Base-by-base conservation (phyloP, 441 rosid genomes). In the Dalechampia spathulata region DNA sequence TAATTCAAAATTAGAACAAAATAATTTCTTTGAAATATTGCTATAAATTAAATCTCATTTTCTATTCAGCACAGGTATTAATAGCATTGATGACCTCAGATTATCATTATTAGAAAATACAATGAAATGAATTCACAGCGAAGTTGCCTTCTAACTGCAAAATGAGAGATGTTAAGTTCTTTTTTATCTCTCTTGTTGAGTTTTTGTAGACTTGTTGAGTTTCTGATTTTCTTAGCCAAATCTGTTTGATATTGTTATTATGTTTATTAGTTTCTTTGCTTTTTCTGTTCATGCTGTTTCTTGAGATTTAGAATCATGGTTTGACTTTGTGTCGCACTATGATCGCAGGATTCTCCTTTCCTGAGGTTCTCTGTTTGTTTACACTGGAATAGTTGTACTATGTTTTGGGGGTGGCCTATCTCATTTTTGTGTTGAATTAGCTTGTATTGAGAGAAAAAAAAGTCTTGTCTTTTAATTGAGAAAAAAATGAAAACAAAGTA, bases 321-420 rank as follows among this genome's bases (percentile, higher is more conserved):
- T 83, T 75, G 83, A 83, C 70, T 62, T 57, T 52, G 49, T 71
- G 82, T 78, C 83, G 76, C 76, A 74, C 83, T 82, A 77, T 85
- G 80, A 77, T 78, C 84, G 97, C 97, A 84, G 90, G 88, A 67
- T 66, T 76, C 78, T 69, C 74, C 78, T 64, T 71, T 67, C 75
- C 64, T 77, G 84, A 46, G 78, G 83, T 77, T 81, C 69, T 69
- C 78, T 71, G 62, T 77, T 61, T 72, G 64, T 65, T 74, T 64
- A 72, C 58, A 60, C 78, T 75, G 78, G 83, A 70, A 72, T 77
- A 61, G 37, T 69, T 74, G 47, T 72, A 42, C 46, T 66, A 67
- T 75, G 51, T 72, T 71, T 70, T 67, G 62, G 58, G 72, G 73
- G 40, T 63, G 76, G 70, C 66, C 64, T 53, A 30, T 30, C 5